These are phyloP conservation scores for Biscogniauxia sp. DNA, from an alignment of 2,329 filamentous ascomycete genomes.

Conservation along the genomic window DNA sequence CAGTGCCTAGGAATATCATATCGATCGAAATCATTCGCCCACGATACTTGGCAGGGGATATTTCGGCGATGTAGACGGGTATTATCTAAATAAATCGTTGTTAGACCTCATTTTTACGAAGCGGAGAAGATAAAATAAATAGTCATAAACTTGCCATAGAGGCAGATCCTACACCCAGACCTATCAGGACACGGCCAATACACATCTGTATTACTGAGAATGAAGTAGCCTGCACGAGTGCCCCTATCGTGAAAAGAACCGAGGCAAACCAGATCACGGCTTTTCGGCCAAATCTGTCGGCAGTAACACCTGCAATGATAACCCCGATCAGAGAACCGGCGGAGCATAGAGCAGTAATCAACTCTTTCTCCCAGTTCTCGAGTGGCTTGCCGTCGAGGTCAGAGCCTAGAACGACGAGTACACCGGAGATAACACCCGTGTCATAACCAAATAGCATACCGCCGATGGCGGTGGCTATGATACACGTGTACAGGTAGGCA, in stretches of 20 bases:
- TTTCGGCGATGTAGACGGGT: constrained; percentile 45
- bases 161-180: constrained; percentile 47
- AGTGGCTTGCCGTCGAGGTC: not conserved
- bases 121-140: no score
- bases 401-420: no score
- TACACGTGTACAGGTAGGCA: no score
- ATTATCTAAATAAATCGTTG: constrained; percentile 26
- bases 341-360: constrained; percentile 50
- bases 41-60: constrained; percentile 47
- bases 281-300: constrained; percentile 13
- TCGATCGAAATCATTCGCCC: constrained; percentile 48
- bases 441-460: no score
- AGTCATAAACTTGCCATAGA: constrained; percentile 34
- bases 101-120: no score
- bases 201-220: constrained; percentile 42
- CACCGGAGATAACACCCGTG: no score
- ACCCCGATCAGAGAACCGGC: constrained; percentile 46
- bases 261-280: constrained; percentile 40
- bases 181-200: constrained; percentile 45
- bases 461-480: no score
- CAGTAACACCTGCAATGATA: constrained; percentile 27
- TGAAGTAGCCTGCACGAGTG: constrained; percentile 35
- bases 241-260: constrained; percentile 38
- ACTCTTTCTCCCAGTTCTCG: constrained; percentile 41
- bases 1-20: constrained; percentile 44